Evolutionary conservation across 1,284 basidiomycete genomes (phyloP).

Genomic region (Pisolithus thermaeus): DNA sequence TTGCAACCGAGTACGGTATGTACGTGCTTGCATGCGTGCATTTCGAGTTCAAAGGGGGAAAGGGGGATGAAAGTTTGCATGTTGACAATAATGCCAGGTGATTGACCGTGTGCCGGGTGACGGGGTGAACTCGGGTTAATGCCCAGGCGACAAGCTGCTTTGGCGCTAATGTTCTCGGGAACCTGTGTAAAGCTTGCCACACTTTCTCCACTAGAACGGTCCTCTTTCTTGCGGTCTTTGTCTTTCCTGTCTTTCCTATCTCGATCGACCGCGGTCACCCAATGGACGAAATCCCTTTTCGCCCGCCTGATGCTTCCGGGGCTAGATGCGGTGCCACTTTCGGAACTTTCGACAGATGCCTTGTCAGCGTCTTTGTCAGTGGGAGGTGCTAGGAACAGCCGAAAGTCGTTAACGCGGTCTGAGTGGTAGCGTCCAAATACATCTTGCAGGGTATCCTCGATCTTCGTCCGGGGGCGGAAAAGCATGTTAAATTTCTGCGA

Average conservation of each 20-base stretch:
- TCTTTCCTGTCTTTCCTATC: conserved; percentile 25
- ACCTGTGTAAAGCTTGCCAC: conserved; percentile 11
- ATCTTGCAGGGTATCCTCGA: conserved; percentile 36
- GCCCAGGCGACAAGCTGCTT: conserved; percentile 39
- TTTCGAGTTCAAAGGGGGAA: conserved; percentile 54
- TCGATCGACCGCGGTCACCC: conserved; percentile 32
- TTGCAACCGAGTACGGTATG: conserved; percentile 59
- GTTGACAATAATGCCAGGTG: conserved; percentile 49
- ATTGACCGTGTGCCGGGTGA: conserved; percentile 28
- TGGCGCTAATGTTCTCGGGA: conserved; percentile 32
- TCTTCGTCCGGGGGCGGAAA: conserved; percentile 40
- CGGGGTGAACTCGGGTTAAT: conserved; percentile 19
- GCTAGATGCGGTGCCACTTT: conserved; percentile 6
- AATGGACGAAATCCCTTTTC: conserved; percentile 27
- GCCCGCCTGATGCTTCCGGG: conserved; percentile 20
- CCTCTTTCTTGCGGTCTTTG: conserved; percentile 19
- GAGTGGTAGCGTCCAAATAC: conserved; percentile 45
- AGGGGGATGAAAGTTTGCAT: conserved; percentile 55
- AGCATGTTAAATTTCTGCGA: conserved; percentile 41
- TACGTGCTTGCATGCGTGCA: conserved; percentile 61
- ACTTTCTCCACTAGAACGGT: conserved; percentile 25
- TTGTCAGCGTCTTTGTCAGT: conserved; percentile 19
- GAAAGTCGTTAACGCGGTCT: conserved; percentile 37
- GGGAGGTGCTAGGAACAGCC: conserved; percentile 51
- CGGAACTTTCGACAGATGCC: conserved; percentile 22